Evolutionary conservation across 305 asterid genomes (phyloP), one percentile per base, ranked within the genome.

Genomic region (Fraxinus paxiana): DNA sequence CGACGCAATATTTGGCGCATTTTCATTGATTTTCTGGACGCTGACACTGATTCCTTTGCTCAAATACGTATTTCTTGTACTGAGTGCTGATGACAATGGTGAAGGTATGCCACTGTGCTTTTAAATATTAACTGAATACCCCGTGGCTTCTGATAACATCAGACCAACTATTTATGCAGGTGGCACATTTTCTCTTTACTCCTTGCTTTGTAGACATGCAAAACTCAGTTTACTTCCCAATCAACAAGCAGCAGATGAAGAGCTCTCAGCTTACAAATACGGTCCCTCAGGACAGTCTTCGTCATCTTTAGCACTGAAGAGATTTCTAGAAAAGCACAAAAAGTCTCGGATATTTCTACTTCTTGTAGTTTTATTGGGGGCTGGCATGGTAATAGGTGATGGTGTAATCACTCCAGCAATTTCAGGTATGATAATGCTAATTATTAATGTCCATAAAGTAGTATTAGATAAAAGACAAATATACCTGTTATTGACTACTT

Each of bases 241-340:
- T 90, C 99, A 96, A 83, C 99, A 96, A 88, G 98, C 98, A 37
- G 99, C 98, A 74, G 99, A 96, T 75, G 98, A 94, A 88, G 99
- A 96, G 84, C 91, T 96, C 67, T 90, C 94, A 31, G 78, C 99
- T 76, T 96, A 92, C 88, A 96, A 89, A 87, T 91, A 91, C 84
- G 95, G 97, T 24, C 88, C 90, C 76, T 73, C 80, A 1, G 88
- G 91, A 86, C 98, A 87, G 83, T 81, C 93, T 82, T 83, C 94
- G 75, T 76, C 94, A 43, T 86, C 95, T 75, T 77, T 86, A 81
- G 90, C 91, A 35, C 75, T 96, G 82, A 96, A 88, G 91, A 88
- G 95, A 82, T 92, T 86, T 84, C 88, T 94, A 9, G 99, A 96
- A 90, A 94, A 90, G 85, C 97, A 88, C 85, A 96, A 96, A 84